These are phyloP conservation scores for Veloboletus limbatus DNA, from an alignment of 1,284 basidiomycete species.

Conservation along the genomic window DNA sequence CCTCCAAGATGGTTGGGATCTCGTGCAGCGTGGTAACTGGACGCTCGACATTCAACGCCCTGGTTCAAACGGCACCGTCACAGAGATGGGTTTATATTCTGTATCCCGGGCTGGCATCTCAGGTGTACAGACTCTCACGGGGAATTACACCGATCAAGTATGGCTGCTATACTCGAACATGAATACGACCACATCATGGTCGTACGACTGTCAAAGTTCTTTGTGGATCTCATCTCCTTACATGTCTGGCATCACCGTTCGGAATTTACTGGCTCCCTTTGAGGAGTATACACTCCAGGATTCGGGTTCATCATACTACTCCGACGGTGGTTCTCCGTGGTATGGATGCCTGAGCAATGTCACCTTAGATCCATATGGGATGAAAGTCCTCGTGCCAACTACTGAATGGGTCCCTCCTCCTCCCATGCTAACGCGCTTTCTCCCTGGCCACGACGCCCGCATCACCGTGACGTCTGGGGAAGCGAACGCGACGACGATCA, in stretches of 20 bases:
- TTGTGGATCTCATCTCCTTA: slow-evolving; percentile 82
- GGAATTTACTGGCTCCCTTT: slow-evolving; percentile 81
- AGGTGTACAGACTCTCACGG: slow-evolving; percentile 53
- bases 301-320: slow-evolving; percentile 60
- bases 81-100: slow-evolving; percentile 87
- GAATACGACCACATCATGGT: slow-evolving; percentile 67
- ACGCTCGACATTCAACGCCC: slow-evolving; percentile 74
- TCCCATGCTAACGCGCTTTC: slow-evolving; percentile 75
- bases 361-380: slow-evolving; percentile 71
- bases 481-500: slow-evolving; percentile 56
- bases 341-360: slow-evolving; percentile 70
- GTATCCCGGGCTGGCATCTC: slow-evolving; percentile 63
- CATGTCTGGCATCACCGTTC: slow-evolving; percentile 53
- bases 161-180: slow-evolving; percentile 86
- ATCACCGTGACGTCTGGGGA: slow-evolving; percentile 49
- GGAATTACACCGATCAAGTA: slow-evolving; percentile 61
- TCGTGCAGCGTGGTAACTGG: slow-evolving; percentile 80
- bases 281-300: slow-evolving; percentile 68
- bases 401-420: slow-evolving; percentile 65
- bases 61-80: slow-evolving; percentile 75
- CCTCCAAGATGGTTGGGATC: slow-evolving; percentile 81
- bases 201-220: slow-evolving; percentile 52
- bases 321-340: slow-evolving; percentile 56
- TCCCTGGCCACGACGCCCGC: slow-evolving; percentile 82
- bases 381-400: slow-evolving; percentile 76